These are phyloP conservation scores for Hirsutella minnesotensis DNA, from an alignment of 2,329 filamentous ascomycete species.

Conservation along the genomic window DNA sequence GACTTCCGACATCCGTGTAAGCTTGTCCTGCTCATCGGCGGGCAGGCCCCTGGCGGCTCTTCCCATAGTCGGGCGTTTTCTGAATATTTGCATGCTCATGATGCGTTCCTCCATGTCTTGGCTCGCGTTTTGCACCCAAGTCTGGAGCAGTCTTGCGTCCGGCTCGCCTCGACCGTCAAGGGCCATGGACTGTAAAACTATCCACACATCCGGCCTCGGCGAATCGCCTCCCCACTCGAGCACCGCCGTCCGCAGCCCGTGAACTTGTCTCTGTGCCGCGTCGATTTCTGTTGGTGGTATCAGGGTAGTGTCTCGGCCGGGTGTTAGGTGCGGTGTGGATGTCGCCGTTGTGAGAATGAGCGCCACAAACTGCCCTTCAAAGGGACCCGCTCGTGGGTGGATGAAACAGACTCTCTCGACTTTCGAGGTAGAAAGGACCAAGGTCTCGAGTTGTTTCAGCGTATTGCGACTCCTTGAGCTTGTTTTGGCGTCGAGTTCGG, in stretches of 20 bases:
- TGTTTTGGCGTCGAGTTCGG: neutral
- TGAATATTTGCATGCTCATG: conserved; percentile 29
- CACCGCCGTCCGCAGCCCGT: conserved; percentile 27
- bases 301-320: conserved; percentile 17
- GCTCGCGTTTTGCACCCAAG: conserved; percentile 42
- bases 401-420: conserved; percentile 31
- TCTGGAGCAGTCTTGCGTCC: conserved; percentile 33
- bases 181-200: conserved; percentile 34
- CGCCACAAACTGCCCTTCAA: conserved; percentile 37
- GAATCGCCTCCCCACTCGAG: conserved; percentile 19
- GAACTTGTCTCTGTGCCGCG: conserved; percentile 28
- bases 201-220: conserved; percentile 33
- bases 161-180: conserved; percentile 24
- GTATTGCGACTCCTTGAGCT: neutral
- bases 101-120: conserved; percentile 33
- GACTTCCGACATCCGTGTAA: neutral
- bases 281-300: conserved; percentile 22
- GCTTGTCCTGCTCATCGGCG: too few relatives aligned
- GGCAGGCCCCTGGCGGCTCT: too few relatives aligned
- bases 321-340: conserved; percentile 13
- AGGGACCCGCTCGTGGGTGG: conserved; percentile 34
- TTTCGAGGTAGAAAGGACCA: conserved; percentile 25
- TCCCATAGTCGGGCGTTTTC: neutral
- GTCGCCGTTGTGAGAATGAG: conserved; percentile 21
- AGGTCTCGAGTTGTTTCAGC: conserved; percentile 18